Evolutionary conservation across 2,329 filamentous ascomycete genomes (phyloP).

Genomic region (Clonostachys byssicola): DNA sequence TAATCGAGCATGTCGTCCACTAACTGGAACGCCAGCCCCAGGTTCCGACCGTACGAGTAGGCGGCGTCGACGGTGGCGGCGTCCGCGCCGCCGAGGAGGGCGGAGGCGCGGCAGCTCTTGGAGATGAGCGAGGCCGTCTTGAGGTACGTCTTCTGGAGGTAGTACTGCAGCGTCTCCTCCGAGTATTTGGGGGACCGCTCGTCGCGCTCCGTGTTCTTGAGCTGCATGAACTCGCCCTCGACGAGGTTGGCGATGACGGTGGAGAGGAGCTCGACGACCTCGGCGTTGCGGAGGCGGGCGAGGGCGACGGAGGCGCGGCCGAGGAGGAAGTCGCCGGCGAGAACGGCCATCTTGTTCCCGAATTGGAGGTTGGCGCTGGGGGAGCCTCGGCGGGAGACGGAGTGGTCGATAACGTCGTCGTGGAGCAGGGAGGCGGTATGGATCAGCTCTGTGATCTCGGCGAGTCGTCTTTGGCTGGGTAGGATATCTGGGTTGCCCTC

Average conservation of each 20-base stretch:
- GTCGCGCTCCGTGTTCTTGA: constrained; percentile 91
- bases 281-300: constrained; percentile 83
- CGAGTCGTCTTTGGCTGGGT: constrained; percentile 86
- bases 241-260: constrained; percentile 97
- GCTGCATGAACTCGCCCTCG: constrained; percentile 98
- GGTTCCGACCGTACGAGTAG: constrained; percentile 87
- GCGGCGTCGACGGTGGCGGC: constrained; percentile 82
- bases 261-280: constrained; percentile 90
- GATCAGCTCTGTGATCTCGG: constrained; percentile 96
- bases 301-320: constrained; percentile 91
- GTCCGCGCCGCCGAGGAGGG: constrained; percentile 75
- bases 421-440: constrained; percentile 95
- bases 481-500: constrained; percentile 63
- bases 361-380: constrained; percentile 92
- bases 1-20: constrained; percentile 99
- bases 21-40: constrained; percentile 93
- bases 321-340: constrained; percentile 94
- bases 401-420: constrained; percentile 97
- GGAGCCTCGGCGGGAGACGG: constrained; percentile 74
- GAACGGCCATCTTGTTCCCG: constrained; percentile 98
- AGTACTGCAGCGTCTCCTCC: constrained; percentile 86
- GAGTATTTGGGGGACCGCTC: constrained; percentile 82
- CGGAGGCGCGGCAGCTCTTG: constrained; percentile 89
- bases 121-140: constrained; percentile 95
- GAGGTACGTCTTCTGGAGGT: constrained; percentile 96